Conservation (phyloP, 2,329 filamentous ascomycete genomes). For the Juglanconis oblonga region DNA sequence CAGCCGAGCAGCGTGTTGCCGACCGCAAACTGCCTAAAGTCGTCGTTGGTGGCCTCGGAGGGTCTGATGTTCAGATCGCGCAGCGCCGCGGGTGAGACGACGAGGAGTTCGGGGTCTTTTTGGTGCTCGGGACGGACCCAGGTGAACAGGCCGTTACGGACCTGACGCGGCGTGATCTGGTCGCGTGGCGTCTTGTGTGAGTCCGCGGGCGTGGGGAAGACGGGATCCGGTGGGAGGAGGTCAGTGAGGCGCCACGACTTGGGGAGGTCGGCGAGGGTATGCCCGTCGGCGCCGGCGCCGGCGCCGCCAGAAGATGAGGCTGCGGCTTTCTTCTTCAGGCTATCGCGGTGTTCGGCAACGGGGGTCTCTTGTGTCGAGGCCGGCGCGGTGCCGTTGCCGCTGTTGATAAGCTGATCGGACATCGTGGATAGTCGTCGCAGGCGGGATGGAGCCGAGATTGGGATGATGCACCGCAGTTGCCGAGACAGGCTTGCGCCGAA, state of each 20-base stretch:
- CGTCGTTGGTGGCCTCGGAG: conserved; percentile 65
- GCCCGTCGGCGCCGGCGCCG: conserved; percentile 31
- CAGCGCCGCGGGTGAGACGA: conserved; percentile 75
- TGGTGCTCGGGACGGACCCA: conserved; percentile 80
- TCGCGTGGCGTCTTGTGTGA: conserved; percentile 81
- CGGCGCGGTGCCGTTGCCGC: conserved; percentile 10
- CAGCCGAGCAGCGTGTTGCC: conserved; percentile 82
- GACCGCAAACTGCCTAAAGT: conserved; percentile 74
- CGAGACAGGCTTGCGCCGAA: conserved; percentile 9
- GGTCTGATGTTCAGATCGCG: conserved; percentile 73
- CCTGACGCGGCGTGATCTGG: conserved; percentile 74
- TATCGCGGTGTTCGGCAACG: conserved; percentile 4
- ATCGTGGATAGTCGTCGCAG: conserved; percentile 9
- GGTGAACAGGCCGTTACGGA: conserved; percentile 82
- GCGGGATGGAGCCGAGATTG: background rate
- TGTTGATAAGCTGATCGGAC: conserved; percentile 14
- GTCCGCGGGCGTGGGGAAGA: conserved; percentile 74
- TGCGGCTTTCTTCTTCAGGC: conserved; percentile 2
- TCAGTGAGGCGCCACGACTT: conserved; percentile 65
- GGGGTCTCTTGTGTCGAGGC: background rate
- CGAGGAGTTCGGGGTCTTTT: conserved; percentile 73
- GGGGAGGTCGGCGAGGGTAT: conserved; percentile 52
- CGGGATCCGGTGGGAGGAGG: conserved; percentile 71
- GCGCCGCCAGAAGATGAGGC: conserved; percentile 20
- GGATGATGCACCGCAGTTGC: conserved; percentile 10